phyloP scores from a whole-genome alignment of 345 rosid genomes.

The Microthlaspi erraticum region DNA sequence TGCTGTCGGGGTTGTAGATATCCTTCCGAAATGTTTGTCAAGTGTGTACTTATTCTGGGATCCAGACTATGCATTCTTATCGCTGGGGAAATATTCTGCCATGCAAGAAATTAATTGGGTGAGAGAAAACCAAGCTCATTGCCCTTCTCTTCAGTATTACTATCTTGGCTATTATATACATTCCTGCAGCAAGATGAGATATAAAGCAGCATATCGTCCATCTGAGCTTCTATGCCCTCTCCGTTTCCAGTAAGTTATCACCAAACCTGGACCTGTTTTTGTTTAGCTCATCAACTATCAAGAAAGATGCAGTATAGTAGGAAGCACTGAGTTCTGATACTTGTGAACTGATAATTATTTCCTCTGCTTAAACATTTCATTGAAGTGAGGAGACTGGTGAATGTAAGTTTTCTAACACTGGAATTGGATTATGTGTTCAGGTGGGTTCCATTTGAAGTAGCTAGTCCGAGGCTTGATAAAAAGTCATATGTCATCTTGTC shows the following conservation, averaged over 20 bases:
- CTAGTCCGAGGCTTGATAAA: constrained; percentile 75
- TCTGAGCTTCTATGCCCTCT: constrained; percentile 97
- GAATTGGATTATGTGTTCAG: constrained; percentile 55
- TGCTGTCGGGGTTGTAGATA: constrained; percentile 94
- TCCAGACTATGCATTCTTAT: constrained; percentile 87
- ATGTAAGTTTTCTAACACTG: background rate
- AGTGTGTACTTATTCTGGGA: constrained; percentile 98
- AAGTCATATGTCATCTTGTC: constrained; percentile 72
- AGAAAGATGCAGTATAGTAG: background rate
- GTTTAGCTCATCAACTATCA: constrained; percentile 12
- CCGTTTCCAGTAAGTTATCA: constrained; percentile 74
- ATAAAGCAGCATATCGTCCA: constrained; percentile 91
- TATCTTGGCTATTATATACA: constrained; percentile 98
- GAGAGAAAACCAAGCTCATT: constrained; percentile 62
- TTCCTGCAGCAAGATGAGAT: constrained; percentile 97
- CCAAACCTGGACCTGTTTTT: constrained; percentile 2
- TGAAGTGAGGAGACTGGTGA: constrained; percentile 3
- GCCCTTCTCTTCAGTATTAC: constrained; percentile 83
- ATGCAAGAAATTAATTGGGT: constrained; percentile 88
- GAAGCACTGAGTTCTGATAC: constrained; percentile 15
- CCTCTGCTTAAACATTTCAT: constrained; percentile 6
- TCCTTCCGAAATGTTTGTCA: constrained; percentile 92
- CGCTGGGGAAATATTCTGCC: constrained; percentile 91
- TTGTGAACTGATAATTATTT: background rate
- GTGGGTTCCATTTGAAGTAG: constrained; percentile 81